These are phyloP conservation scores for Agaricus sinodeliciosus DNA, from an alignment of 768 basidiomycete species.

Conservation along the genomic window DNA sequence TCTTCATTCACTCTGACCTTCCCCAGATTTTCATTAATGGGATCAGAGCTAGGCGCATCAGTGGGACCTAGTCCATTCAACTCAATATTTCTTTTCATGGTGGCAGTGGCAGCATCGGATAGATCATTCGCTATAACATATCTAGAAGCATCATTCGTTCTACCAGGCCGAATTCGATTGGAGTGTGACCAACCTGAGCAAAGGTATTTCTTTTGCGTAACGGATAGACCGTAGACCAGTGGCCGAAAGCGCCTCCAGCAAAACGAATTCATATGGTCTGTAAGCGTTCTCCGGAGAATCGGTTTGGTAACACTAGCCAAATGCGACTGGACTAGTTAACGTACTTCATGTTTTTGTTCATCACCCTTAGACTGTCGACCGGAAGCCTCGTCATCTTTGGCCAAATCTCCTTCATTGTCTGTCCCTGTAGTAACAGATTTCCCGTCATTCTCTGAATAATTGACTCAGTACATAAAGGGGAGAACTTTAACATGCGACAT, in stretches of 20 bases:
- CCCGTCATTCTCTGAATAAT: neutral
- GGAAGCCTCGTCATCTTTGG: neutral
- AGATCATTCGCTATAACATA: conserved; percentile 94
- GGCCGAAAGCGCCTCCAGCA: conserved; percentile 92
- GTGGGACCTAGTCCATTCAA: conserved; percentile 62
- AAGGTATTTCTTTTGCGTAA: conserved; percentile 95
- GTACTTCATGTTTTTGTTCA: neutral
- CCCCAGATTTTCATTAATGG: conserved; percentile 17
- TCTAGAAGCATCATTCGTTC: conserved; percentile 32
- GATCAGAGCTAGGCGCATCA: conserved; percentile 18
- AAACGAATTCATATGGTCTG: conserved; percentile 58
- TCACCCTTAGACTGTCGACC: neutral
- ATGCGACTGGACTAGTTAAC: neutral
- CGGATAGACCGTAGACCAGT: conserved; percentile 94
- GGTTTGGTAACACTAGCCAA: neutral
- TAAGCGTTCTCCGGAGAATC: conserved; percentile 29
- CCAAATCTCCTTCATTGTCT: neutral
- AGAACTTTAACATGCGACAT: conserved; percentile 12
- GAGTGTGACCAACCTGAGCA: conserved; percentile 57
- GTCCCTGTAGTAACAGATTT: neutral
- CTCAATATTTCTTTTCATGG: conserved; percentile 81
- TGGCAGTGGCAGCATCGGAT: conserved; percentile 72
- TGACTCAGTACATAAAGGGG: conserved; percentile 1
- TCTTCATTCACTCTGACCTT: conserved; percentile 85
- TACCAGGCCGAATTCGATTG: conserved; percentile 9